These are phyloP conservation scores for Pestalotiopsis sp. DNA, from an alignment of 2,329 filamentous ascomycete genomes.

Conservation along the genomic window DNA sequence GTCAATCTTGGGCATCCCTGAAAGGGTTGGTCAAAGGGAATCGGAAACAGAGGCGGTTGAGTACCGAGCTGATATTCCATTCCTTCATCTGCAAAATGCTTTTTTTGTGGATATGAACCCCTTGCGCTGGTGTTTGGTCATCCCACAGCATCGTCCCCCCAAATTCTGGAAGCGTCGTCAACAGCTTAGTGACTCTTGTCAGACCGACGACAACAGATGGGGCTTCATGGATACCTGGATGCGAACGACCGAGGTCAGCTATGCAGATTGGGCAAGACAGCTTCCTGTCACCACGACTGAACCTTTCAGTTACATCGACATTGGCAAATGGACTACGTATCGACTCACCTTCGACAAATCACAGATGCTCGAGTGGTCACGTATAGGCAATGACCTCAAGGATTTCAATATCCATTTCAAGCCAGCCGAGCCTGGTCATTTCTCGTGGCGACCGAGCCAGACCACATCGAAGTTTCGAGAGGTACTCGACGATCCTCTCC, in stretches of 20 bases:
- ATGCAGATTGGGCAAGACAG: conserved; percentile 31
- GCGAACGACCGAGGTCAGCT: conserved; percentile 48
- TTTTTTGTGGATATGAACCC: conserved; percentile 37
- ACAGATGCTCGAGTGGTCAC: conserved; percentile 35
- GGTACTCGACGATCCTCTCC: conserved; percentile 36
- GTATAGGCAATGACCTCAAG: conserved; percentile 57
- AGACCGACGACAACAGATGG: conserved; percentile 38
- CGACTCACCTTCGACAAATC: conserved; percentile 43
- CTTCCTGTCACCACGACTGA: conserved; percentile 42
- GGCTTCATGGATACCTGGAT: conserved; percentile 47
- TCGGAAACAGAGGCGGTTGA: conserved; percentile 17
- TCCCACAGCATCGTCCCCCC: conserved; percentile 53
- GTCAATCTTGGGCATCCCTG: conserved; percentile 14
- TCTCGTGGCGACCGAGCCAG: conserved; percentile 40
- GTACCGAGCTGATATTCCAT: conserved; percentile 47
- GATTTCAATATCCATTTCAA: conserved; percentile 73
- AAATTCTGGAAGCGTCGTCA: conserved; percentile 45
- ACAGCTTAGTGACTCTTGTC: conserved; percentile 35
- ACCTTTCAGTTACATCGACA: conserved; percentile 45
- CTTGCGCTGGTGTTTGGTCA: conserved; percentile 41
- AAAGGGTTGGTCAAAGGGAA: conserved; percentile 16
- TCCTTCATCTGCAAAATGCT: conserved; percentile 49
- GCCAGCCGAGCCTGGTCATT: conserved; percentile 34
- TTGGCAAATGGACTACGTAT: conserved; percentile 62
- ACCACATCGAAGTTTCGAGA: conserved; percentile 41